Percentiles rank a stretch among this genome's conserved stretches.
These are phyloP conservation scores for Capniomyces stellatus DNA, from an alignment of 371 early-diverging fungal species.

Conservation along the genomic window DNA sequence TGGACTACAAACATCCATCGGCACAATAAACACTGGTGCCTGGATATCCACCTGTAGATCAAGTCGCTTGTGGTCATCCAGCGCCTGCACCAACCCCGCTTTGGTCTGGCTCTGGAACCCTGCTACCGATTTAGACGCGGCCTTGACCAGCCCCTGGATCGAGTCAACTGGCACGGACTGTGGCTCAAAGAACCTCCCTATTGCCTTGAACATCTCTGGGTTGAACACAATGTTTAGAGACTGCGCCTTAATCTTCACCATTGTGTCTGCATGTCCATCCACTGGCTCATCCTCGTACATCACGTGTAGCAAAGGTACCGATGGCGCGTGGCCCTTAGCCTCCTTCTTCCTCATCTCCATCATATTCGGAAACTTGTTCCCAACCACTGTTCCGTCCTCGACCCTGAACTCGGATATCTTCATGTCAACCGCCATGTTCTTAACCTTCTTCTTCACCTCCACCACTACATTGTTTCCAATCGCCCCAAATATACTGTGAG, in stretches of 20 bases:
- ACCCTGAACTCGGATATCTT: constrained; percentile 60
- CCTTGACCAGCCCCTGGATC: constrained; percentile 30
- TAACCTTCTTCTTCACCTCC: constrained; percentile 40
- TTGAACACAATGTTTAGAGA: constrained; percentile 84
- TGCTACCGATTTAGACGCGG: constrained; percentile 78
- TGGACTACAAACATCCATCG: constrained; percentile 56
- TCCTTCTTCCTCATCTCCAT: constrained; percentile 47
- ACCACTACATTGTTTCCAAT: constrained; percentile 44
- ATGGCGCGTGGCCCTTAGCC: not conserved
- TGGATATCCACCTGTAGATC: constrained; percentile 87
- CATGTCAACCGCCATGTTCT: constrained; percentile 48
- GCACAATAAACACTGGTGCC: constrained; percentile 92
- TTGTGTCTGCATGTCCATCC: constrained; percentile 75
- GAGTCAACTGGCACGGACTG: constrained; percentile 57
- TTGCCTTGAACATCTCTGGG: constrained; percentile 48
- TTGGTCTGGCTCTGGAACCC: constrained; percentile 78
- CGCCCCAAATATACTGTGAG: constrained; percentile 11
- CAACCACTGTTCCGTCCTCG: constrained; percentile 55
- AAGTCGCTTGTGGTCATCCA: constrained; percentile 74
- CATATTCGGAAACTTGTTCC: constrained; percentile 61
- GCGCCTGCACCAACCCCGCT: constrained; percentile 65
- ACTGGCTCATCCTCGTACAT: constrained; percentile 72
- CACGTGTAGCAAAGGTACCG: constrained; percentile 63
- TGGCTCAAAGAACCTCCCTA: constrained; percentile 70
- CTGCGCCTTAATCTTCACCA: constrained; percentile 60